Evolutionary conservation across 306 rosid species (phyloP), one percentile per base, ranked within the genome.

Genomic region (Oxytropis ochrocephala): DNA sequence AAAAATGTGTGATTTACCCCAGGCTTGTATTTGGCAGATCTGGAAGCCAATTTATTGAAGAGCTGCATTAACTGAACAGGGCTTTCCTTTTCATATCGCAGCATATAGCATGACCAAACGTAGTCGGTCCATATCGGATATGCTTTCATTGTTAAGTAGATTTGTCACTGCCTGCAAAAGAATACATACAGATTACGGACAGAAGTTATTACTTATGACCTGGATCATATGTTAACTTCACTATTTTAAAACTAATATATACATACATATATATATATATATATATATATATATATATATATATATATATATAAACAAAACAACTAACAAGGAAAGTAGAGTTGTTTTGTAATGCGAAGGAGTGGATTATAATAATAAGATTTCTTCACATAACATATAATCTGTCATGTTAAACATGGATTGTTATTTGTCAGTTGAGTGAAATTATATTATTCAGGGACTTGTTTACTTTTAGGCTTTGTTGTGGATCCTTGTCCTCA

Each of bases 21-120:
- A 17, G 83, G 85, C 69, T 87, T 87, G 77, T 89, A 89, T 78
- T 87, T 87, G 38, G 92, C 82, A 75, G 91, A 89, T 56, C 74
- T 77, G 69, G 96, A 89, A 79, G 96, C 87, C 75, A 89, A 70
- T 81, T 87, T 87, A 57, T 83, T 87, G 78, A 87, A 87, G 79
- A 89, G 92, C 85, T 85, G 92, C 94, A 84, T 92, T 77, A 92
- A 83, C 63, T 92, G 92, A 72, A 92, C 98, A 18, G 96, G 95
- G 79, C 95, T 92, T 49, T 92, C 96, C 82, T 92, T 92, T 82
- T 92, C 96, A 64, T 92, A 89, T 64, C 96, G 92, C 84, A 92
- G 98, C 95, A 73, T 92, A 92, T 69, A 92, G 50, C 96, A 92
- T 92, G 75, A 92, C 96, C 65, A 92, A 80, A 11, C 95, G 96